phyloP scores from a whole-genome alignment of 1,139 yeast species.

The Chernovozyma sophiae-reginae region DNA sequence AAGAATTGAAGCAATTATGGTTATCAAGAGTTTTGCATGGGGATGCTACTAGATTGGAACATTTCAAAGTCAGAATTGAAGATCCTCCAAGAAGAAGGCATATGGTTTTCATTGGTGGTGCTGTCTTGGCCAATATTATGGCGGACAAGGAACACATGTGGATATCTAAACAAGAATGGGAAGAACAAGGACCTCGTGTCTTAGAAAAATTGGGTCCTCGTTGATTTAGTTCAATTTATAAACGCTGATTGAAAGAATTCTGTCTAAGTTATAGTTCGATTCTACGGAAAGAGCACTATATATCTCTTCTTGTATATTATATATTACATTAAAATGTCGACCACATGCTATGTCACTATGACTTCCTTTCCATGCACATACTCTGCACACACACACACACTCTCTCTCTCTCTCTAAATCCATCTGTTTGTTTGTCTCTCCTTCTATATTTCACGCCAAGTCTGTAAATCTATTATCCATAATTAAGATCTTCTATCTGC shows the following conservation, averaged over 20 bases:
- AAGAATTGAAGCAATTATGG: constrained; percentile 96
- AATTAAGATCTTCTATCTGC: constrained; percentile 37
- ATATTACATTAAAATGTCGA: constrained; percentile 1
- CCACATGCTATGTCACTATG: constrained; percentile 2
- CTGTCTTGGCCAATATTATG: constrained; percentile 96
- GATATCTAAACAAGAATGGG: constrained; percentile 96
- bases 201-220: constrained; percentile 92
- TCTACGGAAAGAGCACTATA: background rate
- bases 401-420: too few species aligned
- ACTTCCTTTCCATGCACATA: too few species aligned
- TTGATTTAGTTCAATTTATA: too few species aligned
- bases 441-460: background rate
- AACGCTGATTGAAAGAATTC: too few species aligned
- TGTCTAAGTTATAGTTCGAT: too few species aligned
- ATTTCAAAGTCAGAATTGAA: constrained; percentile 93
- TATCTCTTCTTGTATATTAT: constrained; percentile 7
- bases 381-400: too few species aligned
- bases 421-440: too few species aligned
- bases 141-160: constrained; percentile 98
- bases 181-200: constrained; percentile 87
- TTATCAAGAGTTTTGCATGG: constrained; percentile 81
- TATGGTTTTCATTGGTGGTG: constrained; percentile 99
- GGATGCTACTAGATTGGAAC: constrained; percentile 80
- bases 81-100: constrained; percentile 99
- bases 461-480: constrained; percentile 17